These are phyloP conservation scores for Zancudomyces culisetae DNA, from an alignment of 371 early-diverging fungal genomes.

Conservation along the genomic window DNA sequence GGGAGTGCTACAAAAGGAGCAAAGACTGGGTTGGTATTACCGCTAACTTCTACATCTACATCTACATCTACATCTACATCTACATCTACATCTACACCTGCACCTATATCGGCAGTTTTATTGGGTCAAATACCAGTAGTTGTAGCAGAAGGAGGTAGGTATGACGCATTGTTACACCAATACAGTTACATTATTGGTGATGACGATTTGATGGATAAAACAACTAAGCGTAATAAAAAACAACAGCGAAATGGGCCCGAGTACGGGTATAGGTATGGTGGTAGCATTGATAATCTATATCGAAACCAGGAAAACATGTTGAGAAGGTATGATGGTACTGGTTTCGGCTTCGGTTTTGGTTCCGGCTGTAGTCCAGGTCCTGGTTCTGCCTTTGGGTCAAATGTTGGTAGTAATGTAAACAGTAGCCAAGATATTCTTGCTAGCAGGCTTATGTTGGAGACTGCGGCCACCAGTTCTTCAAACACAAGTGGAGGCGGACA, in stretches of 20 bases:
- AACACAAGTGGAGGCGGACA: too few species aligned
- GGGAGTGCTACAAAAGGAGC: not conserved
- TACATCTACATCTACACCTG: not conserved
- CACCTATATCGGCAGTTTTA: not conserved
- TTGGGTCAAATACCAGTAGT: slow-evolving; percentile 27
- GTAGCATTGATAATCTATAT: not conserved
- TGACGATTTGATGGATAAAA: not conserved
- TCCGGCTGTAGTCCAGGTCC: not conserved
- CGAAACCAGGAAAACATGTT: not conserved
- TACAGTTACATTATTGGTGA: slow-evolving; percentile 30
- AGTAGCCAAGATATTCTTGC: too few species aligned
- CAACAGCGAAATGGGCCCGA: slow-evolving; percentile 15
- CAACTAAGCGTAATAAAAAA: not conserved
- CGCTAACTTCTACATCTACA: not conserved
- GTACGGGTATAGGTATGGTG: not conserved
- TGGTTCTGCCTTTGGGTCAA: not conserved
- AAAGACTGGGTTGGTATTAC: not conserved
- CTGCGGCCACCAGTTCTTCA: too few species aligned
- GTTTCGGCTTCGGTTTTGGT: not conserved
- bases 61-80: not conserved
- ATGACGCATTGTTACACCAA: slow-evolving; percentile 45
- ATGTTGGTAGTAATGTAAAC: not conserved
- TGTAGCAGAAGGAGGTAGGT: slow-evolving; percentile 36
- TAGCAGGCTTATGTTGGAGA: too few species aligned
- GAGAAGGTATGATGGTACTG: not conserved